Base-by-base conservation (phyloP, 768 basidiomycete species). In the Boletales sp. region DNA sequence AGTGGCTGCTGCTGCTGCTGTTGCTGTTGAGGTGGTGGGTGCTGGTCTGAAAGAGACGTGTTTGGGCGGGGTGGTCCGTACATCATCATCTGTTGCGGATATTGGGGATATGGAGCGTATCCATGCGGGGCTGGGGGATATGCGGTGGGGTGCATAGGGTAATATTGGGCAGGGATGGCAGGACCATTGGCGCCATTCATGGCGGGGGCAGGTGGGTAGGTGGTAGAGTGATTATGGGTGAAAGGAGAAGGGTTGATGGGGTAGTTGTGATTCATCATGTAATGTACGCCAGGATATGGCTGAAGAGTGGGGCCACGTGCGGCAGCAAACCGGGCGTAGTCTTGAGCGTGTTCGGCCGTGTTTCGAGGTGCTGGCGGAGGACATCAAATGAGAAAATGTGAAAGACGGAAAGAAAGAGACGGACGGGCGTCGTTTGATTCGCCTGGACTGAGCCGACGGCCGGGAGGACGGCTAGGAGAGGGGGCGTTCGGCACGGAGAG, bases 211-310 rank as follows among this genome's bases (percentile, higher is more conserved):
- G 66, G 46, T 43, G 66, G 60, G 35, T 70, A 54, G 42, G 65
- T 34, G 68, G 80, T 11, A 54, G 68, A 57, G 69, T 70, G 71
- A 17, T 72, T 68, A 39, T 75, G 73, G 21, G 74, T 56, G 55
- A 74, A 77, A 11, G 73, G 72, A 49, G 83, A 74, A 52, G 80
- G 79, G 61, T 80, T 82, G 56, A 81, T 71, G 21, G 83, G 77
- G 41, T 87, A 89, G 51, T 79, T 70, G 46, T 82, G 81, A 65
- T 87, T 89, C 85, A 87, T 88, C 65, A 82, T 74, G 59, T 64
- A 71, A 41, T 79, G 81, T 9, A 78, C 71, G 21, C 71, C 72
- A 41, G 80, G 79, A 65, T 82, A 83, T 14, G 81, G 77, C 59
- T 79, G 80, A 54, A 78, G 74, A 50, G 70, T 65, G 43, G 64